A percentile compares a stretch with the other conserved stretches of the same genome.
Conservation (phyloP, 805 yeast genomes). For the Pichia occidentalis region DNA sequence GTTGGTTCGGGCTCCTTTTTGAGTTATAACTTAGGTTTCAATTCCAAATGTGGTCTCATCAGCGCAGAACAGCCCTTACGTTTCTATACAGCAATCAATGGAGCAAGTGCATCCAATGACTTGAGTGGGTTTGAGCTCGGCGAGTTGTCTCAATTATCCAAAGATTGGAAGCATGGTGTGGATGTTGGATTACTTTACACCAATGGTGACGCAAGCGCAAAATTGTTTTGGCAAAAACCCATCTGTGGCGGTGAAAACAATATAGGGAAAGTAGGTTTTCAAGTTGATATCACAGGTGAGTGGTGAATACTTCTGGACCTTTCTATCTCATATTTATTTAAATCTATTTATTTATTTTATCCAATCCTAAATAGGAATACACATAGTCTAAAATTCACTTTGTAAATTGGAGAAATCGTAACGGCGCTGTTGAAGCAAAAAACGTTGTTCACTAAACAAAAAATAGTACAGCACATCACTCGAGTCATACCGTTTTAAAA, state of each 20-base stretch:
- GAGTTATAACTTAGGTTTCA: conserved; percentile 11
- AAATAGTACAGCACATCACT: no score
- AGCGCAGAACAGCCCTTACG: conserved; percentile 13
- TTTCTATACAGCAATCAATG: conserved; percentile 11
- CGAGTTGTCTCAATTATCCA: background rate
- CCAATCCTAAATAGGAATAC: background rate
- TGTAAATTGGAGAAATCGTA: no score
- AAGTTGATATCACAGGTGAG: conserved; percentile 14
- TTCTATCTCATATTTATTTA: background rate
- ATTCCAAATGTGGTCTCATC: conserved; percentile 9
- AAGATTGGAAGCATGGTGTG: conserved; percentile 11
- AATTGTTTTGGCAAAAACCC: conserved; percentile 9
- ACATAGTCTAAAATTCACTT: no score
- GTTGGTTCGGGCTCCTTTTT: conserved; percentile 15
- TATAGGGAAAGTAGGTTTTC: conserved; percentile 14
- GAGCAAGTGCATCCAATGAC: conserved; percentile 10
- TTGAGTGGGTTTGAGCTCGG: conserved; percentile 1
- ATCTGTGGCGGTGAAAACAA: background rate
- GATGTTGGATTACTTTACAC: conserved; percentile 15
- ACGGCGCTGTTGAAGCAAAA: no score
- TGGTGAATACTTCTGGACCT: conserved; percentile 7
- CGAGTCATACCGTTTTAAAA: no score
- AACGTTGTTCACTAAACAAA: no score
- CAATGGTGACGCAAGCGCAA: conserved; percentile 12
- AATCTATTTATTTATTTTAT: background rate